Base-by-base conservation (phyloP, 164 flowering plant genomes). In the Piper longum region DNA sequence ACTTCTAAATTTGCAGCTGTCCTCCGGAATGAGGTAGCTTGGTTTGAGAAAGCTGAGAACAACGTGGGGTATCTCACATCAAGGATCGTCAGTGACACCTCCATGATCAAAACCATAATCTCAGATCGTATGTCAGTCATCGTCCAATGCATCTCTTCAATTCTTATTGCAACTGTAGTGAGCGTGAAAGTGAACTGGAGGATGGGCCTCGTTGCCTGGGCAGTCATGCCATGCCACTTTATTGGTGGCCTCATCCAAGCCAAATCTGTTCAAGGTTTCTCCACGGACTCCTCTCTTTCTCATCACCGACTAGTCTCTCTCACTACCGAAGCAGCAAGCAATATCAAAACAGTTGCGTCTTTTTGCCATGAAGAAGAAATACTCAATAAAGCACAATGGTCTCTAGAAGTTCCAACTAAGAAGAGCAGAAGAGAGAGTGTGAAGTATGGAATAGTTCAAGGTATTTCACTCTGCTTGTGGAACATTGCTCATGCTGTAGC, bases 211-310 rank as follows among this genome's bases (percentile, higher is more conserved):
- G 93, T 85, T 36, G 88, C 90, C 65, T 85, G 90, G 93, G 93
- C 93, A 18, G 88, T 87, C 65, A 87, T 87, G 95, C 90, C 95
- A 59, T 85, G 90, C 74, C 95, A 85, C 78, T 83, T 82, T 72
- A 82, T 85, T 17, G 88, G 90, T 18, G 95, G 95, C 26, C 70
- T 85, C 4, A 73, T 83, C 61, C 91, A 87, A 73, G 87, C 90
- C 71, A 82, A 79, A 70, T 82, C 85, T 17, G 82, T 87, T 45
- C 77, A 75, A 70, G 87, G 87, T 57, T 87, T 85, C 70, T 65
- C 87, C 65, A 76, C 83, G 40, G 81, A 78, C 67, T 73, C 73
- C 41, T 64, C 82, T 45, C 72, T 81, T 54, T 75, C 79, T 48
- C 85, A 87, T 70, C 68, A 63, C 54, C 77, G 81, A 59, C 67